Base-by-base conservation (phyloP, 257 asterid species). In the Ehretia macrophylla region DNA sequence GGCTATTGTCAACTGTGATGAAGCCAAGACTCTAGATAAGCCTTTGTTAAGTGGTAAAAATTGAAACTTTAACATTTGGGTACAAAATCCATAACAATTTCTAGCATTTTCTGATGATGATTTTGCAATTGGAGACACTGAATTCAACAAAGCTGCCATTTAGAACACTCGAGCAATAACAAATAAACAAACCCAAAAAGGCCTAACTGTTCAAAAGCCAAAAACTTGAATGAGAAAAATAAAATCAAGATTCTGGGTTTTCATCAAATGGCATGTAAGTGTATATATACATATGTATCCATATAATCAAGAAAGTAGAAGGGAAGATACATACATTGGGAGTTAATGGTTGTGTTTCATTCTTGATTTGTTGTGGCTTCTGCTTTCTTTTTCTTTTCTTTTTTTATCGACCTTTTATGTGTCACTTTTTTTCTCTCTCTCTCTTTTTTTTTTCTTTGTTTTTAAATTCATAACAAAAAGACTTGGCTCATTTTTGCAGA, bases 61-160 rank as follows among this genome's bases (percentile, higher is more conserved):
- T 8, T 62, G 79, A 40, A 68, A 68, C 63, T 81, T 90, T 10
- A 80, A 79, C 11, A 66, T 57, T 22, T 73, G 77, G 60, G 81
- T 53, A 22, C 66, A 69, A 61, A 83, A 74, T 14, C 73, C 73
- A 22, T 51, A 55, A 22, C 73, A 52, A 65, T 62, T 77, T 74
- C 76, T 65, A 8, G 72, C 68, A 38, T 60, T 46, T 11, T 75
- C 82, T n/a, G 83, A 50, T 60, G 87, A 70, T 11, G 94, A 72
- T 58, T 71, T 85, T 27, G 77, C 44, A 13, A 81, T 51, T 17
- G 87, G 85, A 63, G 91, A 67, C 8, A 81, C 73, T 23, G 96
- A 78, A 59, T 78, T 83, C 51, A 87, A 75, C 13, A 77, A 64
- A 67, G 71, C 77, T 60, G 92, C 78, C 95, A 90, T 86, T 55